A percentile compares a stretch with the other conserved stretches of the same genome.
Evolutionary conservation across 345 rosid species (phyloP).

Genomic region (Excoecaria agallocha): DNA sequence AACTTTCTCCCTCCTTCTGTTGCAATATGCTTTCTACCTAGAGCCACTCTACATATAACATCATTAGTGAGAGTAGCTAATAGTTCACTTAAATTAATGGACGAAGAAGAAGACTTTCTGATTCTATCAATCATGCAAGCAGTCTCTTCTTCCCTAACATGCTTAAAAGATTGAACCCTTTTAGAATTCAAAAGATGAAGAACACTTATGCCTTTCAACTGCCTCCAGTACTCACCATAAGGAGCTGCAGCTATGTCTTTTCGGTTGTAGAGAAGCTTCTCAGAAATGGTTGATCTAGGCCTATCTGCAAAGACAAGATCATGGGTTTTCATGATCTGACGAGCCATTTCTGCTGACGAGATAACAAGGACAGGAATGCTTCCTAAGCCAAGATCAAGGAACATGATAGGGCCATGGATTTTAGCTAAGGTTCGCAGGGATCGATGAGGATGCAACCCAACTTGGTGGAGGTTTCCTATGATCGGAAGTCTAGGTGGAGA

Average conservation of each 20-base stretch:
- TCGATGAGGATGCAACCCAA: background rate
- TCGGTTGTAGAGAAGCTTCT: slow-evolving; percentile 34
- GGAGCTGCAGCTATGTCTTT: slow-evolving; percentile 44
- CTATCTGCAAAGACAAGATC: slow-evolving; percentile 50
- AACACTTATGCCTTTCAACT: slow-evolving; percentile 48
- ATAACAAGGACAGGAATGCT: slow-evolving; percentile 40
- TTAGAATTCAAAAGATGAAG: slow-evolving; percentile 48
- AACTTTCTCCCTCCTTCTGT: slow-evolving; percentile 34
- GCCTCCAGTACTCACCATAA: slow-evolving; percentile 75
- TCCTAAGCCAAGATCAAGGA: slow-evolving; percentile 55
- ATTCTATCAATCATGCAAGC: slow-evolving; percentile 28
- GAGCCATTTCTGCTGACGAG: slow-evolving; percentile 52
- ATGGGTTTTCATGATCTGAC: slow-evolving; percentile 50
- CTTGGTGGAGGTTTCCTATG: slow-evolving; percentile 7
- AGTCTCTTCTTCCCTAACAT: slow-evolving; percentile 49
- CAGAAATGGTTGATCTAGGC: slow-evolving; percentile 21
- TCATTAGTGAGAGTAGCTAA: slow-evolving; percentile 32
- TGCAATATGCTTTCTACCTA: slow-evolving; percentile 49
- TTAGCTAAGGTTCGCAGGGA: background rate
- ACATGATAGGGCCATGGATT: background rate
- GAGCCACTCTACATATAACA: slow-evolving; percentile 42
- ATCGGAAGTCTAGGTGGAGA: background rate
- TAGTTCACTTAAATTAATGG: slow-evolving; percentile 39
- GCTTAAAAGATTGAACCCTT: slow-evolving; percentile 42
- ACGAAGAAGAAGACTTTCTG: slow-evolving; percentile 7